Base-by-base conservation (phyloP, 345 rosid genomes). In the Brassica carinata region DNA sequence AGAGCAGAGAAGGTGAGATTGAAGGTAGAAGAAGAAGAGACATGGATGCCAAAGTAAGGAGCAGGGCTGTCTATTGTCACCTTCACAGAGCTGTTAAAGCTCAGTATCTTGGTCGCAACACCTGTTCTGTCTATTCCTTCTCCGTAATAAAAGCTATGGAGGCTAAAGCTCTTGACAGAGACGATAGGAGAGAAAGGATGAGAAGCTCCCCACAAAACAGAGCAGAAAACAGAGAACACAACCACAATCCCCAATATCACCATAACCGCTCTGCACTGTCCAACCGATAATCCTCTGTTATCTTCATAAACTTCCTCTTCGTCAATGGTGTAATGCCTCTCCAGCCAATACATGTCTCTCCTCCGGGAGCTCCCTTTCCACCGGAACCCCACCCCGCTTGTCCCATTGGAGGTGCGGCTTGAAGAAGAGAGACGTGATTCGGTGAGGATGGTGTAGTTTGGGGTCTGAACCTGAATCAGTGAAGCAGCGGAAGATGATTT, bases 181-280 rank as follows among this genome's bases (percentile, higher is more conserved):
- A 93, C 81, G 26, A 81, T 53, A 18, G 93, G 87, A 70, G 84
- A 87, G 81, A 80, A 89, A 77, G 93, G 93, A 51, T 94, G 85
- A 77, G 95, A 87, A 73, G 90, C 95, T 3, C 95, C 92, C 97
- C 95, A 93, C 26, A 93, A 80, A 81, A 90, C 89, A 78, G 92
- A 81, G 85, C 95, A 91, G 77, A 90, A 87, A 61, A 89, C 84
- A 29, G 88, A 83, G 85, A 93, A 91, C 80, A 90, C 40, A 31
- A 69, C 69, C 2, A 85, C 77, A 48, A 84, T 89, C 23, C 85
- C 91, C 30, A 78, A 70, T n/a, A 90, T 3, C 0, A 83, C 89
- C 83, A 93, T 75, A 71, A 89, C 58, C 7, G 85, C 81, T 85
- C 90, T 93, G 62, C 87, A 90, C 68, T 87, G 80, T 69, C 92